Evolutionary conservation across 140 eudicot species (phyloP).

Genomic region (Anethum foeniculum): DNA sequence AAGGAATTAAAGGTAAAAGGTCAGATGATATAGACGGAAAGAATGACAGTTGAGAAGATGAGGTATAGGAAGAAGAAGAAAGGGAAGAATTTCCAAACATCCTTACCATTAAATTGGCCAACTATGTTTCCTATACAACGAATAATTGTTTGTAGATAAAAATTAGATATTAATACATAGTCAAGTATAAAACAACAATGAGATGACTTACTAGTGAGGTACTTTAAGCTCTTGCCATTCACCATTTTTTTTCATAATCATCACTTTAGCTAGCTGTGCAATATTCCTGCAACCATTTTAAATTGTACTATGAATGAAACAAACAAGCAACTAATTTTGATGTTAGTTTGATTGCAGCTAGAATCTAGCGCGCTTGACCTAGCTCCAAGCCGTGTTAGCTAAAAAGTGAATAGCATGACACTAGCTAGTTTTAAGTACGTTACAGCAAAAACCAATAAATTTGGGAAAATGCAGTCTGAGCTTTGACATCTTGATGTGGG

Average conservation of each 20-base stretch:
- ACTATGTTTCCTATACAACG: background rate
- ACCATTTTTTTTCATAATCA: slow-evolving; percentile 44
- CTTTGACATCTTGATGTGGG: background rate
- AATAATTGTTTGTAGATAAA: background rate
- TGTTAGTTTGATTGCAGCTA: background rate
- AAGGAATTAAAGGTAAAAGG: background rate
- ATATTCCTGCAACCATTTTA: slow-evolving; percentile 45
- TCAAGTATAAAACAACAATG: background rate
- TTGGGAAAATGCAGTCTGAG: background rate
- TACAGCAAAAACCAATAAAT: background rate
- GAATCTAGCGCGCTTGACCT: background rate
- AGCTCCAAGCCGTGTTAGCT: background rate
- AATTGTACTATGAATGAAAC: background rate
- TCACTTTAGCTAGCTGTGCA: slow-evolving; percentile 59
- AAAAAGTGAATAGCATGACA: background rate
- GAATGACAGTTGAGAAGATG: background rate
- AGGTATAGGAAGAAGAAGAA: background rate
- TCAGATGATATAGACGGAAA: background rate
- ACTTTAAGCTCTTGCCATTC: slow-evolving; percentile 44
- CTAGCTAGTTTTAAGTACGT: background rate
- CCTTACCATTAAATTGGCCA: background rate
- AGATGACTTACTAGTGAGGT: slow-evolving; percentile 27
- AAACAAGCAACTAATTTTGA: background rate
- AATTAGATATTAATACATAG: background rate
- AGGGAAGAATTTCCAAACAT: background rate